phyloP scores from a whole-genome alignment of 2,329 filamentous ascomycete species.

The Westerdykella sp. region DNA sequence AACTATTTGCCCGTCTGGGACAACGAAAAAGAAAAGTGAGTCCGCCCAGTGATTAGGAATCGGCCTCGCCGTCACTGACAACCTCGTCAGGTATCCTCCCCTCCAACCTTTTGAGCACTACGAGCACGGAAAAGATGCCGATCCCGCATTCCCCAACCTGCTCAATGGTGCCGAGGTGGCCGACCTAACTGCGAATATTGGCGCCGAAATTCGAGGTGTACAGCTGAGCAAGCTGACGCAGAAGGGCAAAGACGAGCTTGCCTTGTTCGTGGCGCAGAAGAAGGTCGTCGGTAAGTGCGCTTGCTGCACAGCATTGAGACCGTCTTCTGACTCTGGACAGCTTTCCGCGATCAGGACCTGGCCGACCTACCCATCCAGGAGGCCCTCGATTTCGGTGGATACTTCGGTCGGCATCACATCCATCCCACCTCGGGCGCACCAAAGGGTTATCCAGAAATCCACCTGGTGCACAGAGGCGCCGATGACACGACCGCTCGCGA shows the following conservation, averaged over 20 bases:
- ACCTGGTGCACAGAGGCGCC: slow-evolving; percentile 69
- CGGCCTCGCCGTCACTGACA: slow-evolving; percentile 10
- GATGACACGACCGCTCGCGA: slow-evolving; percentile 54
- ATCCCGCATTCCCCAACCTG: slow-evolving; percentile 62
- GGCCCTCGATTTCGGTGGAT: slow-evolving; percentile 62
- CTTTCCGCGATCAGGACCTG: slow-evolving; percentile 68
- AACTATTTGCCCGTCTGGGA: slow-evolving; percentile 71
- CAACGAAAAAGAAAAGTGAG: slow-evolving; percentile 44
- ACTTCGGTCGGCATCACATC: slow-evolving; percentile 77
- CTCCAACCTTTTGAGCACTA: slow-evolving; percentile 64
- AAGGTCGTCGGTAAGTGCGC: slow-evolving; percentile 59
- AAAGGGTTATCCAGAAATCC: slow-evolving; percentile 65
- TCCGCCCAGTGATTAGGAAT: slow-evolving; percentile 1
- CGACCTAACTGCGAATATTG: slow-evolving; percentile 66
- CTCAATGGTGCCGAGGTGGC: slow-evolving; percentile 50
- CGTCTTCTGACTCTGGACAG: slow-evolving; percentile 23
- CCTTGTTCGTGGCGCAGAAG: slow-evolving; percentile 66
- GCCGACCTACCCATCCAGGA: slow-evolving; percentile 61
- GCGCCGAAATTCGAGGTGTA: slow-evolving; percentile 63
- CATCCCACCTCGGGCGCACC: slow-evolving; percentile 74
- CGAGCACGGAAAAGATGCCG: slow-evolving; percentile 71
- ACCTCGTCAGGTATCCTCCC: slow-evolving; percentile 50
- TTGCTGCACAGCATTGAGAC: neutral
- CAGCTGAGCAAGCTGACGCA: slow-evolving; percentile 63
- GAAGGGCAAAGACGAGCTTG: slow-evolving; percentile 69